Conservation (phyloP, 1,284 basidiomycete species). For the Cutaneotrichosporon cyanovorans region DNA sequence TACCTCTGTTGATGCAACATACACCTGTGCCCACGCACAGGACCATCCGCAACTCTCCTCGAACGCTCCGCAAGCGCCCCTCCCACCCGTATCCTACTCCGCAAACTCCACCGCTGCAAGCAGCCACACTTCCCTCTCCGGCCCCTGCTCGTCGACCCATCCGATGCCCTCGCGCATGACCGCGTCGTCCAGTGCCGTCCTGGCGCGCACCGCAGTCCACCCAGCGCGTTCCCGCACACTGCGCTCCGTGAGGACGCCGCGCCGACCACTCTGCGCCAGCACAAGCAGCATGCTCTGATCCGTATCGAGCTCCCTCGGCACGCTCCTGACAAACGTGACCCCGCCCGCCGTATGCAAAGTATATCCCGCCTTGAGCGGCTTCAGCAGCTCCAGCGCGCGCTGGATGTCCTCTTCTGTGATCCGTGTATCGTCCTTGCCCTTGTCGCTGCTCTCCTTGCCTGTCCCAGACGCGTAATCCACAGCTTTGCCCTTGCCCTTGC, state of each 20-base stretch:
- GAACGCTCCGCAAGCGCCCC: too few relatives aligned
- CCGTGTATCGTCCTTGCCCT: not conserved
- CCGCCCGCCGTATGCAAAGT: constrained; percentile 53
- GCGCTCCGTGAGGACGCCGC: constrained; percentile 53
- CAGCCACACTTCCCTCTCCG: constrained; percentile 28
- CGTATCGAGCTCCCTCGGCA: constrained; percentile 62
- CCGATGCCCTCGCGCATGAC: constrained; percentile 80
- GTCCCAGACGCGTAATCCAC: not conserved
- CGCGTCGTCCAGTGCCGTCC: constrained; percentile 78
- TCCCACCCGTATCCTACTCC: constrained; percentile 12
- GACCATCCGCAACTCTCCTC: too few relatives aligned
- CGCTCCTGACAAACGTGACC: constrained; percentile 31
- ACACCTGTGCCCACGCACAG: not conserved
- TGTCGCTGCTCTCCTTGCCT: not conserved
- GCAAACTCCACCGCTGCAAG: constrained; percentile 34
- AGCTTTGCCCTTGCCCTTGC: not conserved
- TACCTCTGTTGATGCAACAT: constrained; percentile 1
- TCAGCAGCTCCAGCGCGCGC: constrained; percentile 75
- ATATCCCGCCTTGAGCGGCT: constrained; percentile 83
- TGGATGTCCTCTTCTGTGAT: constrained; percentile 77
- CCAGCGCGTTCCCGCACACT: constrained; percentile 50
- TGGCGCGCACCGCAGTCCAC: constrained; percentile 71
- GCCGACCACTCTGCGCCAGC: constrained; percentile 60
- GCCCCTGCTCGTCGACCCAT: constrained; percentile 85
- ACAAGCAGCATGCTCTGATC: constrained; percentile 70